Percentiles rank a stretch among this genome's conserved stretches.
Conservation (phyloP, 148 eudicot species). For the Rhododendron molle region DNA sequence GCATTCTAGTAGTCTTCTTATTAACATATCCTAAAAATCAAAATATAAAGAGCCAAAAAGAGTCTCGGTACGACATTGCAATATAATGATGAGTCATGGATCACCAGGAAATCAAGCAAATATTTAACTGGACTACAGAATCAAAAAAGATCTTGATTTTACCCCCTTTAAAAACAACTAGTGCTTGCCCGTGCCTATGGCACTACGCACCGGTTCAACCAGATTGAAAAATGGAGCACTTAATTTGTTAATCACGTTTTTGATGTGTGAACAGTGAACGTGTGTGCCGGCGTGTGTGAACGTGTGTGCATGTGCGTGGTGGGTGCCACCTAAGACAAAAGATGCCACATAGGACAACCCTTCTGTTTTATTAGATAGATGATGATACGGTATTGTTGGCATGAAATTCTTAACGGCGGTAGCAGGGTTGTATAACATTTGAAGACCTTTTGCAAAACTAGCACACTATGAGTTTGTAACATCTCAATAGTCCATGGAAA, state of each 20-base stretch:
- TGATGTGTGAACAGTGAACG: too few relatives aligned
- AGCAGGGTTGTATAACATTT: neutral
- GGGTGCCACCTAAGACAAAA: too few relatives aligned
- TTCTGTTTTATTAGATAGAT: too few relatives aligned
- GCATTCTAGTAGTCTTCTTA: neutral
- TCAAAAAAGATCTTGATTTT: neutral
- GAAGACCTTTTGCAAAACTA: neutral
- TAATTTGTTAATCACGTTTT: too few relatives aligned
- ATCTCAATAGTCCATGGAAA: neutral
- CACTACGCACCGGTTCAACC: too few relatives aligned
- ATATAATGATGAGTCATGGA: neutral
- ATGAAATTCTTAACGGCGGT: neutral
- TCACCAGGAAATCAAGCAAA: neutral
- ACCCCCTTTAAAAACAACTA: neutral
- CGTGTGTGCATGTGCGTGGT: too few relatives aligned
- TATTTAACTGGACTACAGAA: neutral
- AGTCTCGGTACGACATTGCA: neutral
- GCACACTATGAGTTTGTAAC: neutral
- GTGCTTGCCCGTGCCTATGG: too few relatives aligned
- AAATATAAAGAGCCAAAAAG: neutral
- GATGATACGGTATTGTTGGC: neutral
- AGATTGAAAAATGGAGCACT: too few relatives aligned
- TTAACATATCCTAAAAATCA: neutral
- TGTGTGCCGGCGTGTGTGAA: too few relatives aligned
- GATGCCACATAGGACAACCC: too few relatives aligned